Evolutionary conservation across 495 filamentous ascomycete genomes (phyloP), one percentile per base, ranked within the genome.

Genomic region (Annulohypoxylon stygium): DNA sequence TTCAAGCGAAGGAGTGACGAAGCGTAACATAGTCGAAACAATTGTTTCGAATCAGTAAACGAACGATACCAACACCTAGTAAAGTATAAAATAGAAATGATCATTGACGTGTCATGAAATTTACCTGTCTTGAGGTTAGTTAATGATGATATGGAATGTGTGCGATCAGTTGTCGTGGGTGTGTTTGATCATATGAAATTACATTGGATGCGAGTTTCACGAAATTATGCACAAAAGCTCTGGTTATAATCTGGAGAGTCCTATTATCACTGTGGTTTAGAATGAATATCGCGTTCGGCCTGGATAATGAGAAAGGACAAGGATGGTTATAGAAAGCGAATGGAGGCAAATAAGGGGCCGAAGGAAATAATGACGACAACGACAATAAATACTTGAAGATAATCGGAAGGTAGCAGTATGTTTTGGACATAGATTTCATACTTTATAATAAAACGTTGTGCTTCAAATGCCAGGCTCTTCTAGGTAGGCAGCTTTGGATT

Each of bases 1-100:
- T 69, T 47, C 61, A 23, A 74, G 47, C 10, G 43, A 47, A 20
- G 16, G 43, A 20, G 7, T 47, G 43, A 69, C 51, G 50, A 65
- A 70, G 50, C 61, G 48, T 60, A 65, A 69, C 34, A 57, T 65
- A 62, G 55, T 66, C 47, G 43, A 47, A 47, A 33, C 33, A 61
- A 4, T 53, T 41, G 43, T 47, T 65, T 53, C 48, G 30, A 73
- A 65, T 61, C 71, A 74, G 65, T 74, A 74, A 74, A 74, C 71
- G 71, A 66, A 70, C 53, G 61, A 70, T 66, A 74, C 55, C 37
- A 74, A 61, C 25, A 69, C 61, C 3, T 47, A 70, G 33, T 54
- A 69, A 73, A 60, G 69, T 68, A n/a, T 51, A 69, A 41, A 68
- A 53, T 51, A 65, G 51, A 57, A 68, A 68, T 64, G 59, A 50